phyloP scores from a whole-genome alignment of 208 protist species.

The Wallacemonas rigidus region DNA sequence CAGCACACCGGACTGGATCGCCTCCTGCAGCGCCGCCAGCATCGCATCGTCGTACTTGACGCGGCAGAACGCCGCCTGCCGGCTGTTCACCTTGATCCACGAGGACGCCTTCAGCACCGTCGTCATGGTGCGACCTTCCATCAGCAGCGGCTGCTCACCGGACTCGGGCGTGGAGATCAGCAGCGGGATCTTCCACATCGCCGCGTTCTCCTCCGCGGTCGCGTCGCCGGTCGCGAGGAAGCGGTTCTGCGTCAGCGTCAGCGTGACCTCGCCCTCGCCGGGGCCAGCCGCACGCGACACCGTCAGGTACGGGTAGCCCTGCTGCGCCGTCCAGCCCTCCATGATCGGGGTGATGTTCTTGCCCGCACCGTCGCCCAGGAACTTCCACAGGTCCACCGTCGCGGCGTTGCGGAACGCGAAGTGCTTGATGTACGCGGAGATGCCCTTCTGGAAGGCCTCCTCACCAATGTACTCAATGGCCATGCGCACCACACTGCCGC shows the following conservation, averaged over 20 bases:
- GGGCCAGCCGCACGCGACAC: slow-evolving; percentile 17
- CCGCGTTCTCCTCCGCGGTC: slow-evolving; percentile 35
- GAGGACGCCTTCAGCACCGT: slow-evolving; percentile 15
- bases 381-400: slow-evolving; percentile 87
- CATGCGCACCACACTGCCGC: slow-evolving; percentile 88
- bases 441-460: slow-evolving; percentile 72
- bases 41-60: slow-evolving; percentile 62
- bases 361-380: slow-evolving; percentile 59
- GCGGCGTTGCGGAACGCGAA: slow-evolving; percentile 75
- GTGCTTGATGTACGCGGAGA: slow-evolving; percentile 76
- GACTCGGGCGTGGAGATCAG: slow-evolving; percentile 14
- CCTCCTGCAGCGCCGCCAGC: slow-evolving; percentile 37
- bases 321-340: slow-evolving; percentile 64
- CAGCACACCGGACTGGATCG: slow-evolving; percentile 40
- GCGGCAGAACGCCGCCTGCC: slow-evolving; percentile 75
- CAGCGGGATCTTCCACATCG: slow-evolving; percentile 77
- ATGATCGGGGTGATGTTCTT: slow-evolving; percentile 62
- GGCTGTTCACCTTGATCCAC: slow-evolving; percentile 76
- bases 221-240: slow-evolving; percentile 48
- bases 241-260: slow-evolving; percentile 40
- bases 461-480: slow-evolving; percentile 79
- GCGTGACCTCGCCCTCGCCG: slow-evolving; percentile 9
- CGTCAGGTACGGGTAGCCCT: slow-evolving; percentile 76
- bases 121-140: slow-evolving; percentile 23
- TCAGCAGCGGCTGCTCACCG: slow-evolving; percentile 14